Percentiles rank a stretch among this genome's conserved stretches.
Evolutionary conservation across 306 rosid species (phyloP).

Genomic region (Vigna reflexopilosa): DNA sequence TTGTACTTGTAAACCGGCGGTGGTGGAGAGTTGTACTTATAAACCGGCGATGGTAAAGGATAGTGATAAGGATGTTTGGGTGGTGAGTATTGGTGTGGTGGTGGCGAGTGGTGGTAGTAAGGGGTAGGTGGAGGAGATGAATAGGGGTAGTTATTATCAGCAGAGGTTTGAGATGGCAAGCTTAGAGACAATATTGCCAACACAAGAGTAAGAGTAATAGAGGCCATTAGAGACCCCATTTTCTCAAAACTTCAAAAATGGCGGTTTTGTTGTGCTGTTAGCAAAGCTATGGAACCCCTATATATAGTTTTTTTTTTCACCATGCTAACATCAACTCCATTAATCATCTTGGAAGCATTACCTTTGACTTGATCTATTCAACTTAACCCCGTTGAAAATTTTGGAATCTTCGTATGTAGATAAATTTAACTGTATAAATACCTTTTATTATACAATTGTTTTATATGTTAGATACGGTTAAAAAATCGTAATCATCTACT

Average conservation of each 20-base stretch:
- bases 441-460: too few species aligned
- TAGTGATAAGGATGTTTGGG: not conserved
- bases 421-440: too few species aligned
- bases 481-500: too few species aligned
- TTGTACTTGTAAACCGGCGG: not conserved
- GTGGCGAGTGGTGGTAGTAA: not conserved
- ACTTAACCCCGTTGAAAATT: not conserved
- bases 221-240: slow-evolving; percentile 34
- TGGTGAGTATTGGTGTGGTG: not conserved
- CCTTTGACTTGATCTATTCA: slow-evolving; percentile 18
- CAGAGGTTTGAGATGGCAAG: slow-evolving; percentile 20
- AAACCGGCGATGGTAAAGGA: not conserved
- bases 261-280: slow-evolving; percentile 1
- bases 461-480: too few species aligned
- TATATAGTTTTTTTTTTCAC: not conserved
- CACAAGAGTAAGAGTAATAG: not conserved
- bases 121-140: not conserved
- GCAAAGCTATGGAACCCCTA: not conserved
- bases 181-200: not conserved
- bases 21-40: not conserved
- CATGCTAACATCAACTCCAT: not conserved
- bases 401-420: not conserved
- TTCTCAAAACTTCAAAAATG: not conserved
- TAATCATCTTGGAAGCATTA: not conserved
- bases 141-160: not conserved